Base-by-base conservation (phyloP, 129 eudicot species). In the Flaveria bidentis region DNA sequence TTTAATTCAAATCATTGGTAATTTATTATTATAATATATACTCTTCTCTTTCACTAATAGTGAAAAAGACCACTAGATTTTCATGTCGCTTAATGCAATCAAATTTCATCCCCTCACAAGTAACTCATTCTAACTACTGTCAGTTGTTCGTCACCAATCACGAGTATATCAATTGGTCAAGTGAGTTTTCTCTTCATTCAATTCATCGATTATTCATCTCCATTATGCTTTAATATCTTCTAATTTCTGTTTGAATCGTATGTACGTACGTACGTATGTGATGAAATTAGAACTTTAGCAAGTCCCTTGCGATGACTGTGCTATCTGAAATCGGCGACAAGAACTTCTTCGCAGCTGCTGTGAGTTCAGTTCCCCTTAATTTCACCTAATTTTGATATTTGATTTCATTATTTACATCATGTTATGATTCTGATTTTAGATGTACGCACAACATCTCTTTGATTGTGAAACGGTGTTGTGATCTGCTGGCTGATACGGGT, bases 321-420 rank as follows among this genome's bases (percentile, higher is more conserved):
- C 86, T 92, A 7, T 92, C 98, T n/a, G 98, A 92, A 88, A 92
- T 92, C 67, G 98, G 98, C 0, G 98, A 92, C 79, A 92, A 92
- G 81, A 92, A 96, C 0, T 92, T 92, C 86, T 86, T 92, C 30
- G 98, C 98, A 17, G 98, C 98, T 78, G 96, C 98, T 72, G 98
- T 92, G 41, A 87, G 96, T 71, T 81, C 28, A 25, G 46, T 80
- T 51, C 33, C 73, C 67, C 2, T 13, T 4, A 23, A 4, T 12
- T 23, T 20, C 14, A 36, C 7, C 13, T n/a, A 56, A n/a, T 80
- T 20, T 14, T 30, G 52, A n/a, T 22, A 6, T 16, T 64, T 42
- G 50, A 41, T 68, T 57, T 1, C 9, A 20, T 49, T 70, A 8
- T 41, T 65, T 42, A 23, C 68, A 62, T 71, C 30, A 5, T 72